Conservation (phyloP, 352 stramenopile species). For the Phytophthora fragariae region DNA sequence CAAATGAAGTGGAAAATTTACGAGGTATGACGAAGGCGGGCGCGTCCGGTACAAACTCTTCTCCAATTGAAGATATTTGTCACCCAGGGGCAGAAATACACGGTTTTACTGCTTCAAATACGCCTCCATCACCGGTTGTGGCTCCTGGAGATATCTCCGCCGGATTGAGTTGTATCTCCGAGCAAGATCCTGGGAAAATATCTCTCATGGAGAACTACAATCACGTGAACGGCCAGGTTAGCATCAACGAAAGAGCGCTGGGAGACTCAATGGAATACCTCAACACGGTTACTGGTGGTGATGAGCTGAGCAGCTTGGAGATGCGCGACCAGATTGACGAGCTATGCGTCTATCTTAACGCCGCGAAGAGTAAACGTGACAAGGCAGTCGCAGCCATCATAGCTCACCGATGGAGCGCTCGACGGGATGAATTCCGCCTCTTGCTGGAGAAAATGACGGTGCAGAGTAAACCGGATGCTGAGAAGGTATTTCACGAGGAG, state of each 20-base stretch:
- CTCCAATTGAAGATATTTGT: neutral
- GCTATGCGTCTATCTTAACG: slow-evolving; percentile 35
- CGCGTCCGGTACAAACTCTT: neutral
- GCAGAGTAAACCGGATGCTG: slow-evolving; percentile 9
- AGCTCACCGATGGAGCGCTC: slow-evolving; percentile 14
- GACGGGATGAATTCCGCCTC: slow-evolving; percentile 1
- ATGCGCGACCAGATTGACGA: slow-evolving; percentile 44
- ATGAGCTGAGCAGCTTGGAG: slow-evolving; percentile 25
- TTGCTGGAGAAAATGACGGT: slow-evolving; percentile 12
- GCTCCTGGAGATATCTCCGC: no score
- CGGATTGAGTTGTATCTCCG: neutral
- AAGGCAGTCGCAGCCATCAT: slow-evolving; percentile 48
- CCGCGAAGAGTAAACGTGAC: slow-evolving; percentile 34
- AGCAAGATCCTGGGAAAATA: slow-evolving; percentile 13
- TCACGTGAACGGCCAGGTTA: slow-evolving; percentile 36
- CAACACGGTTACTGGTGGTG: slow-evolving; percentile 23
- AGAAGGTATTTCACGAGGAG: slow-evolving; percentile 16
- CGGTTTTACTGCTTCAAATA: neutral
- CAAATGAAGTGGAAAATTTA: neutral
- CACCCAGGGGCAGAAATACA: no score
- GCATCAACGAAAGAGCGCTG: slow-evolving; percentile 43
- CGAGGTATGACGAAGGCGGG: neutral
- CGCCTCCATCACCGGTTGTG: neutral
- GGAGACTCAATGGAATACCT: slow-evolving; percentile 32
- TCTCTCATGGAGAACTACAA: slow-evolving; percentile 30